Evolutionary conservation across 2,329 filamentous ascomycete genomes (phyloP).

Genomic region (Aspergillus aculeatinus): DNA sequence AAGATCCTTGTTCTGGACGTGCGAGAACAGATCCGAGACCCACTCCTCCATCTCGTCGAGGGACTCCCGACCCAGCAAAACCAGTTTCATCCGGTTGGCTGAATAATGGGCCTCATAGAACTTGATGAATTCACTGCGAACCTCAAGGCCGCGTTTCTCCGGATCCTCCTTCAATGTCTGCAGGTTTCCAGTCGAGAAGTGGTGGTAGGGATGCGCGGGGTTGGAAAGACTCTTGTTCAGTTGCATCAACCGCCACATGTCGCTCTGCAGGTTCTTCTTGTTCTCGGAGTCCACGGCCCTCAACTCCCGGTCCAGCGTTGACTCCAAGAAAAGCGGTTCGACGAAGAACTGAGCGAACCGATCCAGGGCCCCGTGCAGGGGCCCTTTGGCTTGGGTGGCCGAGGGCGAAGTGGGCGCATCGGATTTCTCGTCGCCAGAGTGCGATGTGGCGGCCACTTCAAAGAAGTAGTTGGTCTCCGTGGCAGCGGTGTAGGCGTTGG

Average conservation of each 20-base stretch:
- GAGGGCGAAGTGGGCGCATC: slow-evolving; percentile 17
- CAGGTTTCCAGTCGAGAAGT: slow-evolving; percentile 88
- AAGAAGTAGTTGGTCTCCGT: slow-evolving; percentile 99
- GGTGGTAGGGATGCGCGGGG: slow-evolving; percentile 80
- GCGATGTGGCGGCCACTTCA: slow-evolving; percentile 79
- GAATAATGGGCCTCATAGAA: slow-evolving; percentile 90
- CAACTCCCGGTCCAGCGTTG: slow-evolving; percentile 81
- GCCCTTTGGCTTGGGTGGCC: slow-evolving; percentile 41
- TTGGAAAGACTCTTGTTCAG: slow-evolving; percentile 87
- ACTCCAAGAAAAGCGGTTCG: slow-evolving; percentile 78
- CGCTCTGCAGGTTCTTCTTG: slow-evolving; percentile 94
- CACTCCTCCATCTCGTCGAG: slow-evolving; percentile 80
- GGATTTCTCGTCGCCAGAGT: slow-evolving; percentile 36
- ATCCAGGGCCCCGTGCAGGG: slow-evolving; percentile 78
- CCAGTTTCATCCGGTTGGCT: slow-evolving; percentile 89
- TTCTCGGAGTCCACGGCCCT: slow-evolving; percentile 92
- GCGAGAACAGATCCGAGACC: slow-evolving; percentile 80
- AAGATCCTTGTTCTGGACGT: slow-evolving; percentile 78
- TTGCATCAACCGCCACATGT: slow-evolving; percentile 83
- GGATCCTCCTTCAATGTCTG: slow-evolving; percentile 82
- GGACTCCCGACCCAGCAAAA: slow-evolving; percentile 76
- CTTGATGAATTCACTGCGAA: slow-evolving; percentile 86
- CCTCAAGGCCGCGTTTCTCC: slow-evolving; percentile 74
- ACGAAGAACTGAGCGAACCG: slow-evolving; percentile 95
- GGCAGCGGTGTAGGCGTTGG: slow-evolving; percentile 90